A percentile compares a stretch with the other conserved stretches of the same genome.
Conservation (phyloP, 345 rosid genomes). For the Atalantia buxifolia region DNA sequence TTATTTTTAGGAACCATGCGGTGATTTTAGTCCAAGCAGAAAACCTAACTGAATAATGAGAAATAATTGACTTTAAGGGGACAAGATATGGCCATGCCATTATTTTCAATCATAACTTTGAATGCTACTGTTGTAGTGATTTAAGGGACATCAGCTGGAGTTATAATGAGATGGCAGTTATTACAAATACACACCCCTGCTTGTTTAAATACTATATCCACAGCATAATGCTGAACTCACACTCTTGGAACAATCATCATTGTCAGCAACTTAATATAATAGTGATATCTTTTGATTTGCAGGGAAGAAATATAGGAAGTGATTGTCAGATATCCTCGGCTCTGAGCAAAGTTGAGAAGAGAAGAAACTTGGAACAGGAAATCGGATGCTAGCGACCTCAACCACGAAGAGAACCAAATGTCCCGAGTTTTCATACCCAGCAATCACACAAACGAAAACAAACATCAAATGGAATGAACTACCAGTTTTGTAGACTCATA, state of each 20-base stretch:
- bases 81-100: slow-evolving; percentile 1
- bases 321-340: slow-evolving; percentile 9
- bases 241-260: background rate
- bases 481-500: background rate
- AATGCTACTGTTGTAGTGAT: background rate
- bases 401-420: background rate
- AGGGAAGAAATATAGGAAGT: slow-evolving; percentile 55
- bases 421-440: background rate
- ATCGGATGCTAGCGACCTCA: background rate
- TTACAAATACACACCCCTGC: background rate
- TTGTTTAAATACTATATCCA: background rate
- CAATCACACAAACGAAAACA: background rate
- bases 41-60: background rate
- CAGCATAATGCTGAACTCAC: background rate
- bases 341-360: slow-evolving; percentile 1
- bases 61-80: slow-evolving; percentile 1
- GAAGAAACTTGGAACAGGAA: background rate
- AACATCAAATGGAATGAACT: background rate
- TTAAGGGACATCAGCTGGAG: background rate
- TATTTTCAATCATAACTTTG: slow-evolving; percentile 11
- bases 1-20: background rate
- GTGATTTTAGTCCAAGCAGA: background rate
- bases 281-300: slow-evolving; percentile 20
- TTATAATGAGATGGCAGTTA: background rate
- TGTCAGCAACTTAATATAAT: slow-evolving; percentile 1